Evolutionary conservation across 2,329 filamentous ascomycete species (phyloP).

Genomic region (Corniculantispora saksenae): DNA sequence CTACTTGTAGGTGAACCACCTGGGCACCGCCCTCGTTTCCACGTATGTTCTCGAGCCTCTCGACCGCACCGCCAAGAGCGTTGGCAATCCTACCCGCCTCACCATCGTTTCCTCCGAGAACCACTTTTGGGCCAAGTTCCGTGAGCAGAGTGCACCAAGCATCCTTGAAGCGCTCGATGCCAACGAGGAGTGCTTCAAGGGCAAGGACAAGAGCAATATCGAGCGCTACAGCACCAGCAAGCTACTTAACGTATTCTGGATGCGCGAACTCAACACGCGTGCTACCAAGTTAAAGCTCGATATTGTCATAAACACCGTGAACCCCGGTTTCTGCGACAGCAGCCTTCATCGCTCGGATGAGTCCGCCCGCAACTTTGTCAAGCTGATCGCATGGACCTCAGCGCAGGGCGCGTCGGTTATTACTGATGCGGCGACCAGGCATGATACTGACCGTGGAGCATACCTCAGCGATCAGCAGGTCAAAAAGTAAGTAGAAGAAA

Average conservation of each 20-base stretch:
- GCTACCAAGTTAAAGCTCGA: not conserved
- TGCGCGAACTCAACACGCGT: slow-evolving; percentile 2
- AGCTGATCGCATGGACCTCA: not conserved
- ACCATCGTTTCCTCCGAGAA: slow-evolving; percentile 4
- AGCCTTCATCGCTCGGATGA: slow-evolving; percentile 1
- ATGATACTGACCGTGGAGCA: not conserved
- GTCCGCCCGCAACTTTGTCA: not conserved
- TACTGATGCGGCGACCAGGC: not conserved
- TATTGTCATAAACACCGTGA: not conserved
- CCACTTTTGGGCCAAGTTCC: slow-evolving; percentile 7
- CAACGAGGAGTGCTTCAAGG: slow-evolving; percentile 2
- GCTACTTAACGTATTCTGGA: slow-evolving; percentile 5
- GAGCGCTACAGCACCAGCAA: slow-evolving; percentile 8
- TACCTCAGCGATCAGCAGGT: slow-evolving; percentile 6
- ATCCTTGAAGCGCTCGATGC: not conserved
- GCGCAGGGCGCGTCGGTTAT: not conserved
- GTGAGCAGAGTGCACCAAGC: not conserved
- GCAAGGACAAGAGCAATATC: slow-evolving; percentile 7
- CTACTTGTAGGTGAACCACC: not conserved
- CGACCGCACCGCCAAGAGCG: not conserved
- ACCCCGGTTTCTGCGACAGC: slow-evolving; percentile 1
- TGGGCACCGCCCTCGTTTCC: not conserved
- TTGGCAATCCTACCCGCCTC: not conserved
- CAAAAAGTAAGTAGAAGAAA: not conserved
- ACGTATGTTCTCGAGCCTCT: not conserved